Percentiles rank a stretch among this genome's conserved stretches.
Evolutionary conservation across 805 yeast species (phyloP).

Genomic region (Cyberlindnera petersonii): DNA sequence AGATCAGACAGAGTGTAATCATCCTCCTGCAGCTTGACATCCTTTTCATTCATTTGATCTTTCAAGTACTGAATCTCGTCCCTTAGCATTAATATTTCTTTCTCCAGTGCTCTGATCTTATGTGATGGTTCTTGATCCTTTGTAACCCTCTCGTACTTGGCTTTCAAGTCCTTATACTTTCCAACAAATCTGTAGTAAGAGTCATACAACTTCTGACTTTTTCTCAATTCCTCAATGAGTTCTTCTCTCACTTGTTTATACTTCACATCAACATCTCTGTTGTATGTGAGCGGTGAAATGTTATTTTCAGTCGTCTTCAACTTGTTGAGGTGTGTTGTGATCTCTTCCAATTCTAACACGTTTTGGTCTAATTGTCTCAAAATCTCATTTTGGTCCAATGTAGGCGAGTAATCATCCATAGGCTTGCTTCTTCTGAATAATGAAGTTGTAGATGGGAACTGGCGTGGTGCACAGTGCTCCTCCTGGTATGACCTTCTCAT

Average conservation of each 20-base stretch:
- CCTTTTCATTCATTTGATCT: slow-evolving; percentile 19
- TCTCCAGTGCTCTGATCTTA: slow-evolving; percentile 9
- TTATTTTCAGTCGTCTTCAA: slow-evolving; percentile 1
- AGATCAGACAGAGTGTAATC: slow-evolving; percentile 15
- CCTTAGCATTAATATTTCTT: slow-evolving; percentile 15
- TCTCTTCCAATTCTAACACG: slow-evolving; percentile 22
- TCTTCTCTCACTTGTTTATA: slow-evolving; percentile 29
- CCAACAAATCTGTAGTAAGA: slow-evolving; percentile 31
- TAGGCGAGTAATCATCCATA: slow-evolving; percentile 4
- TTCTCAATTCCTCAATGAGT: slow-evolving; percentile 31
- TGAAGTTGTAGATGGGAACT: background rate
- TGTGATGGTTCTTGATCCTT: slow-evolving; percentile 1
- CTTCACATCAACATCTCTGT: slow-evolving; percentile 15
- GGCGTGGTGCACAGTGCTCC: background rate
- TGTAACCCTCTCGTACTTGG: slow-evolving; percentile 3
- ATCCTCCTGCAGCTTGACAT: slow-evolving; percentile 11
- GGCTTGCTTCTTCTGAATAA: background rate
- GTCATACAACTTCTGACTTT: slow-evolving; percentile 33
- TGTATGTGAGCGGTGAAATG: background rate
- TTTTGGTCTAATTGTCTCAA: slow-evolving; percentile 27
- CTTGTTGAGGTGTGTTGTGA: slow-evolving; percentile 12
- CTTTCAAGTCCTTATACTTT: slow-evolving; percentile 29
- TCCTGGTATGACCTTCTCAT: background rate
- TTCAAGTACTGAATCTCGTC: slow-evolving; percentile 14
- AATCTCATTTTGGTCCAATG: slow-evolving; percentile 10